Evolutionary conservation across 768 basidiomycete genomes (phyloP), one percentile per base, ranked within the genome.

Genomic region (Rhodotorula sphaerocarpa): DNA sequence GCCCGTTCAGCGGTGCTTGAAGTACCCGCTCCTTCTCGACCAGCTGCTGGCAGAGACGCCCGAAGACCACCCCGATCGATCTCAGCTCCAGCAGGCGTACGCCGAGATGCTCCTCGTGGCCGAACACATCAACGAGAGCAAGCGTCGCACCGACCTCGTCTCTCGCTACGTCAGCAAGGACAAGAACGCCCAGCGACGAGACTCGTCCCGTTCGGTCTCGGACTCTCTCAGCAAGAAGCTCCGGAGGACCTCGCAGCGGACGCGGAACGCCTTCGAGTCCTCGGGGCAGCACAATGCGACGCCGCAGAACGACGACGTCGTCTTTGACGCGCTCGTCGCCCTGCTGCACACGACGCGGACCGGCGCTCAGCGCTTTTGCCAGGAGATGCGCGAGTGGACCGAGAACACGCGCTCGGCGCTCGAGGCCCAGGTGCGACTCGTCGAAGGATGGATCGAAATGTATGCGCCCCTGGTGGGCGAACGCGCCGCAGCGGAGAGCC

Each of bases 1-100:
- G 79, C 95, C 95, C 11, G 87, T 99, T 52, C 95, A 99, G 75
- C 84, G 95, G 65, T 86, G 97, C 70, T 95, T 93, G 82, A 97
- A 97, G 80, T 97, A 97, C 75, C 92, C 92, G 30, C 80, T 99
- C 20, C 82, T 97, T 28, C 83, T 99, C 71, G 87, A 88, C 75
- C 60, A 70, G 43, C 68, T 73, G 47, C 58, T 73, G 25, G 57
- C 60, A 9, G 34, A 50, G 30, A 73, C 72, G 11, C 57, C 69
- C 20, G 64, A 55, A 41, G 47, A 44, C 20, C 72, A 73, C 41
- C 64, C 72, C 2, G 72, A 73, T 42, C 57, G 61, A 3, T 27
- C 41, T 2, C 39, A 34, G n/a, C 66, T 73, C 7, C 50, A 60
- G 36, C 59, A 54, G 27, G 71, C 67, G 36, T 61, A 69, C 50